Evolutionary conservation across 2,329 filamentous ascomycete species (phyloP).

Genomic region (Mycocentrospora acerina): DNA sequence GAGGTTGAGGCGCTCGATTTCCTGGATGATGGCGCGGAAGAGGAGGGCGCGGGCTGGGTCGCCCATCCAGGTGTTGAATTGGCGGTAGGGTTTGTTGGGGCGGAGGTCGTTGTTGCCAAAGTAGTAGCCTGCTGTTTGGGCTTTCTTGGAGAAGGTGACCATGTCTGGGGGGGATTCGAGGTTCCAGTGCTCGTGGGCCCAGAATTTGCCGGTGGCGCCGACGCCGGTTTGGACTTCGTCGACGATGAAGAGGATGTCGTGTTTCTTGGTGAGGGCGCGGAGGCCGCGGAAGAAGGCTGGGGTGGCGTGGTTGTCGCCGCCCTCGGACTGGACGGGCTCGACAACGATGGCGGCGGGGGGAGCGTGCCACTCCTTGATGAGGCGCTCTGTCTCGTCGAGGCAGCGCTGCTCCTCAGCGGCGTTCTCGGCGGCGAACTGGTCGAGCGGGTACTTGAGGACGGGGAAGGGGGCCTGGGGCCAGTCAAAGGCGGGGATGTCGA

Average conservation of each 20-base stretch:
- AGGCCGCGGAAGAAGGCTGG: constrained; percentile 84
- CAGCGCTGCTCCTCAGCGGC: constrained; percentile 77
- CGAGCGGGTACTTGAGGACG: constrained; percentile 79
- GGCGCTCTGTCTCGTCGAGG: constrained; percentile 77
- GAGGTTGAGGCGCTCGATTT: constrained; percentile 75
- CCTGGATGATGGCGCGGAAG: constrained; percentile 82
- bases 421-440: constrained; percentile 78
- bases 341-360: constrained; percentile 81
- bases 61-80: constrained; percentile 98
- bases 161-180: constrained; percentile 80
- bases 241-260: constrained; percentile 82
- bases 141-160: constrained; percentile 95
- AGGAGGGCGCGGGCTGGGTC: constrained; percentile 82
- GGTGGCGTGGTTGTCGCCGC: constrained; percentile 91
- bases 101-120: constrained; percentile 76
- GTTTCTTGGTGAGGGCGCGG: constrained; percentile 73
- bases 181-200: constrained; percentile 95
- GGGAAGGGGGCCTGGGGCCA: constrained; percentile 93
- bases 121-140: constrained; percentile 91
- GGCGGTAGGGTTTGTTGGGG: constrained; percentile 90
- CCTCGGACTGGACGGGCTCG: constrained; percentile 91
- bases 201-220: constrained; percentile 90
- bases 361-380: constrained; percentile 76
- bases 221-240: constrained; percentile 95
- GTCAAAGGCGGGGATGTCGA: constrained; percentile 92